Percentiles rank a stretch among this genome's conserved stretches.
Evolutionary conservation across 345 rosid species (phyloP).

Genomic region (Eucalyptus sp.): DNA sequence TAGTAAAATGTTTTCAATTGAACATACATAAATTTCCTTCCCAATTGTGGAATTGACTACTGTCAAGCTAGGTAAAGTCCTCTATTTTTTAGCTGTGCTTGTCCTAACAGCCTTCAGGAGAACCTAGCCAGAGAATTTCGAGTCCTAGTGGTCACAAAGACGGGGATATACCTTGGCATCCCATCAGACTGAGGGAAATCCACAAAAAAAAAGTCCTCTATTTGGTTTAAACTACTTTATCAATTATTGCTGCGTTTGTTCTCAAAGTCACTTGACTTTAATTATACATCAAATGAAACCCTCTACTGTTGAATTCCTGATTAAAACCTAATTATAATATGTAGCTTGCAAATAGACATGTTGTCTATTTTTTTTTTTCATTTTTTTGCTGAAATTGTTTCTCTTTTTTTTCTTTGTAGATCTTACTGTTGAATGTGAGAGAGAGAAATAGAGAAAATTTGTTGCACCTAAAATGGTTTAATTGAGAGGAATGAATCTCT

Average conservation of each 20-base stretch:
- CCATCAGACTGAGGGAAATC: no score
- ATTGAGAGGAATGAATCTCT: not conserved
- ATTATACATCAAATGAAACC: no score
- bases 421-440: not conserved
- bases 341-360: not conserved
- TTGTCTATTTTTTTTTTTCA: not conserved
- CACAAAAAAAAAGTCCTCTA: not conserved
- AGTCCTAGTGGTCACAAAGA: no score
- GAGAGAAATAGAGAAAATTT: no score
- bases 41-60: not conserved
- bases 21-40: not conserved
- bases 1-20: no score
- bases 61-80: not conserved
- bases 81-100: no score
- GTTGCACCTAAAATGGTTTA: not conserved
- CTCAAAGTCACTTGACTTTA: not conserved
- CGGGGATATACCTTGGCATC: no score
- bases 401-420: not conserved
- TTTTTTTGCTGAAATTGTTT: not conserved
- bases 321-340: no score
- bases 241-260: not conserved
- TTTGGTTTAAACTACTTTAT: not conserved
- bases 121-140: no score
- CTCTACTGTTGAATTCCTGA: no score
- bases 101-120: no score